Evolutionary conservation across 2,329 filamentous ascomycete genomes (phyloP), one percentile per base, ranked within the genome.

Genomic region (Penicillium janthinellum): DNA sequence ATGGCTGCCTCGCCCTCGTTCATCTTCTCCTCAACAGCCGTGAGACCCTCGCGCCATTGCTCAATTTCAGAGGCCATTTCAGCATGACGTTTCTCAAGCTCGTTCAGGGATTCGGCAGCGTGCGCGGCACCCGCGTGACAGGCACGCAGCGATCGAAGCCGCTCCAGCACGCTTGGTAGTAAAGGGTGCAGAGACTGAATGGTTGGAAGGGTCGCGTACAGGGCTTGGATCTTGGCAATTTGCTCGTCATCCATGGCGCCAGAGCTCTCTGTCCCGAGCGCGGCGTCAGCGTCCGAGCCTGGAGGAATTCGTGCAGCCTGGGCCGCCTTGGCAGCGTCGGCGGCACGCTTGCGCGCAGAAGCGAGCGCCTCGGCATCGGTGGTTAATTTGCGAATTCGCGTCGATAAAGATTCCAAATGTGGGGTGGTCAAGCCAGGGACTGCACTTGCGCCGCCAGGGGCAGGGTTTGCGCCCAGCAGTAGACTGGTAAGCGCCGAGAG

Each of bases 121-220:
- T 86, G 86, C 28, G 91, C 93, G 0, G 95, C 95, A 68, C 93
- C 91, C 0, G 91, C 88, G 71, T 99, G 95, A 52, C 98, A 89
- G 14, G 88, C 87, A 59, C 91, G 85, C 57, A 99, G 81, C 8
- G 92, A 96, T 59, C 93, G 85, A 53, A 99, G 80, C 28, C 95
- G 86, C 70, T 97, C 92, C 11, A 99, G 82, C 10, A 98, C 82
- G 5, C 91, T 86, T 1, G 95, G 94, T 4, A 99, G 83, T 17
- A 96, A 83, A 0, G 95, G 95, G 5, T 91, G 85, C 7, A 99
- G 82, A 58, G 84, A 90, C 76, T 96, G 92, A 59, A 99, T 95
- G 0, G 91, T 95, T 1, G 92, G 89, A 15, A 99, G 81, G 3
- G 92, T 91, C 1, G 90, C 90, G 76, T 97, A 97, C 5, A 99